Base-by-base conservation (phyloP, 345 rosid genomes). In the Boechera stricta region DNA sequence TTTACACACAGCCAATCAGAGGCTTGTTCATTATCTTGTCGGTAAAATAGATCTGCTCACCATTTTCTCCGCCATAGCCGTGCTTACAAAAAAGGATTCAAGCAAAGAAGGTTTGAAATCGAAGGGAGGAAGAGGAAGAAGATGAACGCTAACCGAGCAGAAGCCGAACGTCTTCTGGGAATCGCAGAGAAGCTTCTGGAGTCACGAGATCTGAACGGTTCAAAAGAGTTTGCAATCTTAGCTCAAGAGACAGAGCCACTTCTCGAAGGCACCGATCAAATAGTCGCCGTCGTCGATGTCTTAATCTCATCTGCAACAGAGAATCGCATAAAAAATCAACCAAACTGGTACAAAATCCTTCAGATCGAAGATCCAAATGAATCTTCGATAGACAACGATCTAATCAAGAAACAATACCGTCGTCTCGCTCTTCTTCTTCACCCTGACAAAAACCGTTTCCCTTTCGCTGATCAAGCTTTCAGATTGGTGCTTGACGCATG, bases 221-320 rank as follows among this genome's bases (percentile, higher is more conserved):
- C 94, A 26, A 85, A 71, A 74, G 98, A 95, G 53, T 92, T 92
- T 75, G 94, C 98, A 9, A 76, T 86, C 81, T 79, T 88, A 58
- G 95, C 98, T 6, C 93, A 91, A 41, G 99, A 92, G 65, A 77
- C 96, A 2, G 97, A 91, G 39, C 97, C 99, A 0, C 83, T 88
- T 16, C 82, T 92, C 18, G 99, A 95, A 24, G 98, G 98, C 64
- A 77, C 96, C 1, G 97, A 92, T 51, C 97, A 95, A 87, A 89
- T 95, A 78, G 64, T 95, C 59, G 98, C 99, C 16, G 82, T 91
- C 21, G 86, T 80, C n/a, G 98, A 92, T 54, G 99, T 95, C 1
- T 81, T 95, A 2, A 81, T 89, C 42, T 33, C 82, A 0, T 66
- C 81, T 2, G 69, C 91, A 15, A 55, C 89, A 6, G 91, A 92